Evolutionary conservation across 352 stramenopile species (phyloP).

Genomic region (Phytophthora crassamura): DNA sequence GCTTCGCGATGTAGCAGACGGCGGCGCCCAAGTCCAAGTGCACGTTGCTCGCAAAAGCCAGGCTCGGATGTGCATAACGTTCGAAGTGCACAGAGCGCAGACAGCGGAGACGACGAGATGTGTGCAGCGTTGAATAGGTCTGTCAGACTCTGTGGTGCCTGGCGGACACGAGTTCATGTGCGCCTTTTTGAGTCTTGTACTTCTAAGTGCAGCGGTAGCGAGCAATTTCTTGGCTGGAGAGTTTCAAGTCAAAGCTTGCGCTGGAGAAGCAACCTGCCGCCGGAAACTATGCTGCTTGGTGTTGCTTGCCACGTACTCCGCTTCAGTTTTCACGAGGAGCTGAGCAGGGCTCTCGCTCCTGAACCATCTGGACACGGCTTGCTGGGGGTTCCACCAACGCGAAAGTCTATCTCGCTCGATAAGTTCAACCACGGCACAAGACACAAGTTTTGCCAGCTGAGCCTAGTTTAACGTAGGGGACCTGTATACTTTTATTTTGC

Average conservation of each 20-base stretch:
- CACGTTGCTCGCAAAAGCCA: constrained; percentile 14
- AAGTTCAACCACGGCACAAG: constrained; percentile 26
- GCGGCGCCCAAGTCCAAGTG: constrained; percentile 20
- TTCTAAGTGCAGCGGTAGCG: too few species aligned
- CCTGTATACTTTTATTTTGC: constrained; percentile 8
- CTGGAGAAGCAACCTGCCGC: background rate
- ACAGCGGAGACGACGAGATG: constrained; percentile 19
- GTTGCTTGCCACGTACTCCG: background rate
- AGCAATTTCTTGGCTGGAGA: too few species aligned
- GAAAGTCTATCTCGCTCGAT: constrained; percentile 9
- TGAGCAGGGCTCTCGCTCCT: constrained; percentile 28
- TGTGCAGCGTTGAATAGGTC: constrained; percentile 24
- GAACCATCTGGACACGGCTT: constrained; percentile 23
- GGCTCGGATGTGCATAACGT: constrained; percentile 20
- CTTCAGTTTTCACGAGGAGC: constrained; percentile 24
- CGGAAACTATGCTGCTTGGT: background rate
- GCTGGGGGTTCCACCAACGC: constrained; percentile 14
- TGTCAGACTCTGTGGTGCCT: constrained; percentile 22
- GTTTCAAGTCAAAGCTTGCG: background rate
- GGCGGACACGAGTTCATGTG: too few species aligned
- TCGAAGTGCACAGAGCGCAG: constrained; percentile 21
- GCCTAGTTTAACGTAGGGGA: background rate
- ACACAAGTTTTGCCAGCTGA: constrained; percentile 20
- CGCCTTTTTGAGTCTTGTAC: too few species aligned
- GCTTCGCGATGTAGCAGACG: constrained; percentile 15